phyloP scores from a whole-genome alignment of 2,329 filamentous ascomycete species.

The Fusarium sterilihyphosum region DNA sequence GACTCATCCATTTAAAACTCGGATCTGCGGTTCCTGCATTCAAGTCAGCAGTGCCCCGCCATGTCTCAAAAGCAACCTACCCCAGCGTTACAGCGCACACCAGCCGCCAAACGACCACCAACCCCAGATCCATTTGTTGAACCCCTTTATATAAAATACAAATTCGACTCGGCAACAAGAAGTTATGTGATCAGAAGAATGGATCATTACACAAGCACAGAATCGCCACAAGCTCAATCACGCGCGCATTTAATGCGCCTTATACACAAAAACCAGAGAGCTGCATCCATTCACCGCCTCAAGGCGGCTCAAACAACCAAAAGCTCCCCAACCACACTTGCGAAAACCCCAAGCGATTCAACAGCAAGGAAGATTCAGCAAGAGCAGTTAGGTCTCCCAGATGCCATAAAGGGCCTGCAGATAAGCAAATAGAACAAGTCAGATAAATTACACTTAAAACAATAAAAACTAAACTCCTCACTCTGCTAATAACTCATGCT shows the following conservation, averaged over 20 bases:
- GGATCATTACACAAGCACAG: background rate
- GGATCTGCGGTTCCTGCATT: background rate
- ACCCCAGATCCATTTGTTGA: background rate
- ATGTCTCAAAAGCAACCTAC: background rate
- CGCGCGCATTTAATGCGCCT: background rate
- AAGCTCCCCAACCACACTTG: background rate
- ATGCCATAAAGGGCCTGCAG: background rate
- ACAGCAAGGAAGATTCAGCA: background rate
- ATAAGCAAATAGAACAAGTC: background rate
- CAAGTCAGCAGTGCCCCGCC: background rate
- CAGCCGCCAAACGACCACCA: background rate
- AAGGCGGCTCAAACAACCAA: background rate
- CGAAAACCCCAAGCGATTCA: background rate
- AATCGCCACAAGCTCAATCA: background rate
- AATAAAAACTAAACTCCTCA: background rate
- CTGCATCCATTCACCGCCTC: background rate
- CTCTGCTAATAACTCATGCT: background rate
- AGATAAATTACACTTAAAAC: background rate
- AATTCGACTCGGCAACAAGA: background rate
- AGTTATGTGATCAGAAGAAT: background rate
- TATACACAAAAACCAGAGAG: background rate
- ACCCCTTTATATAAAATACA: background rate
- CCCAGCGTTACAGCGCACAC: background rate
- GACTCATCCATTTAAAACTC: background rate
- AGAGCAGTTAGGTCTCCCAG: background rate